phyloP scores from a whole-genome alignment of 805 yeast genomes.

The Candida boleticola region DNA sequence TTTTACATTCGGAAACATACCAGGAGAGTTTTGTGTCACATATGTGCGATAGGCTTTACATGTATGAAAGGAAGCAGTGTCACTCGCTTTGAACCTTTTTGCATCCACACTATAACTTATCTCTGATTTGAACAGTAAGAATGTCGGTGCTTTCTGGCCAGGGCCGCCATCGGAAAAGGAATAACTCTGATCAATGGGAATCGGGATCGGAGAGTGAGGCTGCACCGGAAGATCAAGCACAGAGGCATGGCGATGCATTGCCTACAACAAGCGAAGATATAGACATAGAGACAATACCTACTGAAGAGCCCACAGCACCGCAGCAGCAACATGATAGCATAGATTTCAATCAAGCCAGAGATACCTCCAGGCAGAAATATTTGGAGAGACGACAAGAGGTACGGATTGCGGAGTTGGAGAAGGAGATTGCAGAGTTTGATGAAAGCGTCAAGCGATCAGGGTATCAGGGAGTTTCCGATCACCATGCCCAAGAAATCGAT shows the following conservation, averaged over 20 bases:
- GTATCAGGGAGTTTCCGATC: conserved; percentile 4
- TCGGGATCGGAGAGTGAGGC: conserved; percentile 5
- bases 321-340: not conserved
- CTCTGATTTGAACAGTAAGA: too few species aligned
- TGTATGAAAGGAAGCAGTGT: too few species aligned
- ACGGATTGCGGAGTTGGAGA: conserved; percentile 17
- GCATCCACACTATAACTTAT: too few species aligned
- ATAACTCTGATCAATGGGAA: conserved; percentile 16
- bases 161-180: conserved; percentile 14
- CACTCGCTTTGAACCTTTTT: too few species aligned
- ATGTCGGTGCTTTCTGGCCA: conserved; percentile 12
- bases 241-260: too few species aligned
- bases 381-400: conserved; percentile 18
- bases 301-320: not conserved
- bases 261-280: conserved; percentile 1
- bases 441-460: conserved; percentile 3
- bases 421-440: conserved; percentile 12
- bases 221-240: not conserved
- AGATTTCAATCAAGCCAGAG: conserved; percentile 10
- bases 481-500: conserved; percentile 17
- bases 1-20: too few species aligned
- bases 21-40: too few species aligned
- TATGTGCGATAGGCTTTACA: too few species aligned
- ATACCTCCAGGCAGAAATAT: conserved; percentile 19
- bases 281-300: not conserved